Base-by-base conservation (phyloP, 108 stramenopile species). In the Skeletonema potamos region DNA sequence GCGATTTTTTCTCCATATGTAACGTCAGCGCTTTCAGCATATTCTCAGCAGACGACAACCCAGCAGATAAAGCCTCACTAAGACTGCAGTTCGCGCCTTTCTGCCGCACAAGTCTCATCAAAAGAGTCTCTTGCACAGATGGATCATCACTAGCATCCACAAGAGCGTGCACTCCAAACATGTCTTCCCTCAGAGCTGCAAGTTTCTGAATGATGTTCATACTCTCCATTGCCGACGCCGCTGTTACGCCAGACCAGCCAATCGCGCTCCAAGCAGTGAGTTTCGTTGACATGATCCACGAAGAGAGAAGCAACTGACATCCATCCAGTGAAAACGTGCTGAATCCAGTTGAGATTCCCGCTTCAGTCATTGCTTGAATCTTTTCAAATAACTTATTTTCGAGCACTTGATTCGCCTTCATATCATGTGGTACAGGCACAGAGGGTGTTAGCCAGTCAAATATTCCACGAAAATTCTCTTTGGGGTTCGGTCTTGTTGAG, bases 241-340 rank as follows among this genome's bases (percentile, higher is more conserved):
- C 44, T 27, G 76, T 46, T 10, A 71, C 66, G 9, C 75, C 70
- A 17, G 72, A 58, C 80, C 74, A 81, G 22, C 61, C n/a, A 13
- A 27, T 15, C 17, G 80, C 27, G 2, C 33, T 71, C 74, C 74
- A 81, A 20, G 69, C 72, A 54, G 62, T 20, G 11, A 83, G 54
- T 55, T 90, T 86, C 11, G 79, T 86, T 0, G 86, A 59, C 2
- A 85, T 83, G 72, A 87, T 90, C 92, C 92, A 94, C 12, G 90
- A 72, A 8, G 90, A 79, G 67, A 87, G 88, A 29, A 94, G 56
- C 33, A 94, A 66, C 59, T 88, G 78, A 32, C 89, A 79, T 27
- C 73, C 63, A 73, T 94, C 92, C 1, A 64, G 37, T 22, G 46
- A 26, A 7, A 87, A 82, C 34, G 83, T 71, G 30, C 62, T 39